These are phyloP conservation scores for Aegle marmelos DNA, from an alignment of 345 rosid genomes.

Conservation along the genomic window DNA sequence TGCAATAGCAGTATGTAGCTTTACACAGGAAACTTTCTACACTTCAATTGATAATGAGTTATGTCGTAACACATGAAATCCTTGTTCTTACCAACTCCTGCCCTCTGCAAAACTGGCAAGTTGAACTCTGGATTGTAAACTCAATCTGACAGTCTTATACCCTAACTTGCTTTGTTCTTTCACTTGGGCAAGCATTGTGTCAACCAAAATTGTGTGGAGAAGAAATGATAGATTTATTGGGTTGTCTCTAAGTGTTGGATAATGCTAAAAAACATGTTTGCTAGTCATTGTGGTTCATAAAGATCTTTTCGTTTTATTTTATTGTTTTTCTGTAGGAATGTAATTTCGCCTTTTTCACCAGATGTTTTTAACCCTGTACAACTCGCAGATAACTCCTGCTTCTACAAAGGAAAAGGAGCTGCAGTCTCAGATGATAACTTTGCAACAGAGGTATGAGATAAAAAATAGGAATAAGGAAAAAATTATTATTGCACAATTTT, in stretches of 20 bases:
- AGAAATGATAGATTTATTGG: neutral
- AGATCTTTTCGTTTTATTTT: neutral
- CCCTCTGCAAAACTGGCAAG: neutral
- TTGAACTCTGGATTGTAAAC: neutral
- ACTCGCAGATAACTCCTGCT: slow-evolving; percentile 54
- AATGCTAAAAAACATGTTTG: neutral
- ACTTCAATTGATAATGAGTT: neutral
- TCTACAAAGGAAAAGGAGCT: slow-evolving; percentile 70
- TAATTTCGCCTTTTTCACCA: neutral
- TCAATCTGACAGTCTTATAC: neutral
- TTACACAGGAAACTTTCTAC: neutral
- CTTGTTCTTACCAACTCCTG: neutral
- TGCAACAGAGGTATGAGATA: slow-evolving; percentile 74
- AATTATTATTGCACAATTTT: neutral
- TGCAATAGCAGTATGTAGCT: neutral
- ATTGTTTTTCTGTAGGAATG: neutral
- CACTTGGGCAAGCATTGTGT: neutral
- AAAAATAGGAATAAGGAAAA: neutral
- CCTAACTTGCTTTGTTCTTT: neutral
- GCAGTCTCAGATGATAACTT: slow-evolving; percentile 57
- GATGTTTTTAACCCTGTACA: slow-evolving; percentile 14
- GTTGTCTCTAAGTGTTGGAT: neutral
- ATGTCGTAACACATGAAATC: neutral
- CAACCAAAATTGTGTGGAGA: neutral
- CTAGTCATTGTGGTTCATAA: neutral